phyloP scores from a whole-genome alignment of 192 early-diverging fungal species.

The Cetraspora pellucida region DNA sequence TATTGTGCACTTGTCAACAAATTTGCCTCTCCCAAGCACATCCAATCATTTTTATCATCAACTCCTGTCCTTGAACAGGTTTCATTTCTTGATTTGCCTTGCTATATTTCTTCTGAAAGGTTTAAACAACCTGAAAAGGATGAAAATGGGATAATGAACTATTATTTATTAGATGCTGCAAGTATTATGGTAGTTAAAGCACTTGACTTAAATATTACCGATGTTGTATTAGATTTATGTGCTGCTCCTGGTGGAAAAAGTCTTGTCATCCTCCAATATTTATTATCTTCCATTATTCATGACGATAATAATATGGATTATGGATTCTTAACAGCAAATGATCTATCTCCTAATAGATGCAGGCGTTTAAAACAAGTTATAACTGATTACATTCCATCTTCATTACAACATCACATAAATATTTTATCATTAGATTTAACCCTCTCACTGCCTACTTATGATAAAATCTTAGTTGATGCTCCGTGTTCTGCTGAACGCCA shows the following conservation, averaged over 20 bases:
- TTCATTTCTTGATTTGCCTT: slow-evolving; percentile 34
- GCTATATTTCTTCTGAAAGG: slow-evolving; percentile 25
- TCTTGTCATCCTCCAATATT: slow-evolving; percentile 48
- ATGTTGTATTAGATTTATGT: slow-evolving; percentile 77
- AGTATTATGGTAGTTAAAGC: slow-evolving; percentile 75
- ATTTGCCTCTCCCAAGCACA: slow-evolving; percentile 15
- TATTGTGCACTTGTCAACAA: slow-evolving; percentile 41
- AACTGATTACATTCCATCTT: slow-evolving; percentile 44
- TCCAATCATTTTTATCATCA: not conserved
- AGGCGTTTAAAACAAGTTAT: slow-evolving; percentile 49
- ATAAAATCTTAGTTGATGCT: slow-evolving; percentile 56
- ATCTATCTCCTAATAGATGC: slow-evolving; percentile 44
- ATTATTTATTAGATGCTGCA: slow-evolving; percentile 67
- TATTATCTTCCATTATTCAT: slow-evolving; percentile 24
- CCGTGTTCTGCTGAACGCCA: slow-evolving; percentile 60
- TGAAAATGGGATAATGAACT: slow-evolving; percentile 34
- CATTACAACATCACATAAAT: slow-evolving; percentile 1
- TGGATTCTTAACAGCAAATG: slow-evolving; percentile 49
- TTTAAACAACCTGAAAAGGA: slow-evolving; percentile 41
- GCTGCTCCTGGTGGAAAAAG: slow-evolving; percentile 62
- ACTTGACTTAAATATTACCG: slow-evolving; percentile 59
- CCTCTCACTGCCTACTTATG: slow-evolving; percentile 29
- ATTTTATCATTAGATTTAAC: slow-evolving; percentile 32
- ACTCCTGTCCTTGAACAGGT: slow-evolving; percentile 17
- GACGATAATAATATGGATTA: too few relatives aligned